Evolutionary conservation across 768 basidiomycete species (phyloP).

Genomic region (Mrakia gelida): DNA sequence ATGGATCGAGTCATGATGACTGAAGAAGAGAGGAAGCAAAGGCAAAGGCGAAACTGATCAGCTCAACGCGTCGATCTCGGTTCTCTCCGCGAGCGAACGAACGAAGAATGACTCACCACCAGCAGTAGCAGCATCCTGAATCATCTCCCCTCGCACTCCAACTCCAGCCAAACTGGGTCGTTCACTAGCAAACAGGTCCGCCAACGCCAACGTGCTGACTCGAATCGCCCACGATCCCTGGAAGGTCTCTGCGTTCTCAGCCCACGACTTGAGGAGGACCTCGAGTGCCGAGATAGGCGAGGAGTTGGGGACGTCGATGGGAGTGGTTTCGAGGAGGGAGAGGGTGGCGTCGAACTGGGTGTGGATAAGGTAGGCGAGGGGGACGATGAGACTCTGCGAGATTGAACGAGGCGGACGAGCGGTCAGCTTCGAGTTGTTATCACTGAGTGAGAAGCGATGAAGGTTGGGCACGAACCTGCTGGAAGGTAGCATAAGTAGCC

Average conservation of each 20-base stretch:
- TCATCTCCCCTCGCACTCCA: slow-evolving; percentile 83
- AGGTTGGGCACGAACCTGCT: slow-evolving; percentile 56
- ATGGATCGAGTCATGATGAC: slow-evolving; percentile 96
- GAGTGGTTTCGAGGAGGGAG: slow-evolving; percentile 65
- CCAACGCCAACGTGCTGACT: slow-evolving; percentile 72
- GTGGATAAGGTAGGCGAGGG: slow-evolving; percentile 88
- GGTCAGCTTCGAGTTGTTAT: background rate
- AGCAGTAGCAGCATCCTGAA: slow-evolving; percentile 56
- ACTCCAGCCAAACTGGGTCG: slow-evolving; percentile 63
- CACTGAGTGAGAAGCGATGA: slow-evolving; percentile 8
- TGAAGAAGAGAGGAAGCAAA: slow-evolving; percentile 41
- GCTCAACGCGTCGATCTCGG: no score
- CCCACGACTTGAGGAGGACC: slow-evolving; percentile 86
- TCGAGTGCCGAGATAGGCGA: slow-evolving; percentile 55
- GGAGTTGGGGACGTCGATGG: slow-evolving; percentile 19
- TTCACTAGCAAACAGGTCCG: slow-evolving; percentile 57
- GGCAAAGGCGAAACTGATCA: background rate
- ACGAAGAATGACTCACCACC: slow-evolving; percentile 9
- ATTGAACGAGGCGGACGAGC: background rate
- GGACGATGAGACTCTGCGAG: slow-evolving; percentile 74
- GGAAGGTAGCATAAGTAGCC: slow-evolving; percentile 85
- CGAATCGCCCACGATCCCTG: slow-evolving; percentile 91
- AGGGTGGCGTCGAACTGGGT: slow-evolving; percentile 78
- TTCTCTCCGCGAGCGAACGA: no score
- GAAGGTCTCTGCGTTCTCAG: slow-evolving; percentile 89